These are phyloP conservation scores for Populus deltoides DNA, from an alignment of 345 rosid species.

Conservation along the genomic window DNA sequence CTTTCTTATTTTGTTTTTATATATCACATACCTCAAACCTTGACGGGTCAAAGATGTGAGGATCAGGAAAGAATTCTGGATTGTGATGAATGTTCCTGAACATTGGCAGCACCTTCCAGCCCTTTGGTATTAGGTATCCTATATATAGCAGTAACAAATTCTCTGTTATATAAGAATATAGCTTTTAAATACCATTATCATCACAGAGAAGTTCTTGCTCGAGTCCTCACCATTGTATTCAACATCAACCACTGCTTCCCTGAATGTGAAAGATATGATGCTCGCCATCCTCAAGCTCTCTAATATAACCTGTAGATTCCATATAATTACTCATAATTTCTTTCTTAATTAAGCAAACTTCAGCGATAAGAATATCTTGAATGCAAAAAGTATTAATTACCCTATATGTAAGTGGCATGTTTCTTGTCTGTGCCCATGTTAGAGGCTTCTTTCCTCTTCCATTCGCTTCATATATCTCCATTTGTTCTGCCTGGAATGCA, in stretches of 20 bases:
- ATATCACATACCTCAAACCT: slow-evolving; percentile 65
- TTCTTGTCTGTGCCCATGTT: slow-evolving; percentile 53
- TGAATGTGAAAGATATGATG: slow-evolving; percentile 68
- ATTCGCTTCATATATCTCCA: slow-evolving; percentile 22
- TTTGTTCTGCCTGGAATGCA: slow-evolving; percentile 48
- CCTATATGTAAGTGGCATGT: slow-evolving; percentile 50
- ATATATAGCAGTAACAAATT: slow-evolving; percentile 17
- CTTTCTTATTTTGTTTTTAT: neutral
- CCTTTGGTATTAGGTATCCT: slow-evolving; percentile 91
- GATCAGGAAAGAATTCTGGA: slow-evolving; percentile 66
- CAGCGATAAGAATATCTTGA: neutral
- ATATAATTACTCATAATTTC: neutral
- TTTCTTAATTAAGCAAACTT: neutral
- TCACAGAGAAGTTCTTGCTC: neutral
- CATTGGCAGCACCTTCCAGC: slow-evolving; percentile 99
- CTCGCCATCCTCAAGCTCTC: slow-evolving; percentile 77
- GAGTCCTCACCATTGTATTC: slow-evolving; percentile 58
- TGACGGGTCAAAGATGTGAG: slow-evolving; percentile 75
- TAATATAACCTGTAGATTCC: slow-evolving; percentile 41
- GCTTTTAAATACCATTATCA: neutral
- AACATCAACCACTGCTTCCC: slow-evolving; percentile 71
- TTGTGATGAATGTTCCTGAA: slow-evolving; percentile 94
- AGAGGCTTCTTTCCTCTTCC: slow-evolving; percentile 22
- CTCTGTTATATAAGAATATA: neutral
- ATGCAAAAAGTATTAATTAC: slow-evolving; percentile 17